Evolutionary conservation across 2,329 filamentous ascomycete species (phyloP), one percentile per base, ranked within the genome.

Genomic region (Dryadomyces quercus-mongolicae): DNA sequence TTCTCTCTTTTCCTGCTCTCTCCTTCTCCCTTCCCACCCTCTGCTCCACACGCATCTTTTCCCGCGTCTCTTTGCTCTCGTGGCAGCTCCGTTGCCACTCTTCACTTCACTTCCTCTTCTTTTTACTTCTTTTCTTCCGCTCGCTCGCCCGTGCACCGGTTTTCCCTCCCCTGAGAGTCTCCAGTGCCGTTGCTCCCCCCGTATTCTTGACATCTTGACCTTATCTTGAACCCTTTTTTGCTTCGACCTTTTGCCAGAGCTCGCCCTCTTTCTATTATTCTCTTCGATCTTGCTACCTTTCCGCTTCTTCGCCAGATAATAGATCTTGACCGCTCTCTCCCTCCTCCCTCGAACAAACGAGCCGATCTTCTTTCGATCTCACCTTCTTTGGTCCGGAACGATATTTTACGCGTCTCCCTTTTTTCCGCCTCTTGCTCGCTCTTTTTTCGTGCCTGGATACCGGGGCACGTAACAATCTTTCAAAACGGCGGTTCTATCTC

Each of bases 401-500:
- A 31, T 31, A 31, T 31, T 31, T 31, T 31, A 31, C 25, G 25
- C 25, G 25, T 40, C 36, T 40, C 36, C 10, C 36, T 40, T 38
- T n/a, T 62, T 64, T 61, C 60, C 61, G 57, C 62, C 64, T 63
- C 59, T 62, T 61, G 58, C 62, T 62, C 56, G n/a, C n/a, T n/a
- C 47, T 21, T 15, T 25, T 62, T 64, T 66, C 72, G 74, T 79
- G 77, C 75, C 77, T 74, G 64, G 63, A 31, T 59, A 55, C 51
- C 60, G 67, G 64, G 70, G 76, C 78, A 76, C 80, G 77, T 47
- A 76, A 70, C 73, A 74, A 76, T 80, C 67, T 62, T 72, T 77
- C 85, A 90, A 80, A 80, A 91, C 86, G 86, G 86, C 86, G 77
- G 82, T 88, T 68, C 74, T 89, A 75, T 86, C 85, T 71, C 82